Base-by-base conservation (phyloP, 73 alveolate species). In the Symbiodinium pilosum region DNA sequence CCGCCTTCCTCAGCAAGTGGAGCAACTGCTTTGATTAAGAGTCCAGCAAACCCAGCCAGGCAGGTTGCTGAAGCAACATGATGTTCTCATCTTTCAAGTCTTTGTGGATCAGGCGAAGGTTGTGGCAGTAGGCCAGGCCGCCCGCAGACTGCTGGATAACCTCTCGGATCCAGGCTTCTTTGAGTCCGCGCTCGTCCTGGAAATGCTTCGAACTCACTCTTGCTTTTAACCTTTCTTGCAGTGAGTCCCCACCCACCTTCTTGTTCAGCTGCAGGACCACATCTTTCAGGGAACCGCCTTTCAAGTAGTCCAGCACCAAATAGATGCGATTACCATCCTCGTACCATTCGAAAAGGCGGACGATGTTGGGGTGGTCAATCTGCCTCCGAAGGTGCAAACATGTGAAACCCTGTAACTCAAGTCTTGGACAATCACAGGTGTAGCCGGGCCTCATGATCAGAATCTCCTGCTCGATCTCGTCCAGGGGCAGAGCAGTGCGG, bases 401-500 rank as follows among this genome's bases (percentile, higher is more conserved):
- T 34, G 81, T 1, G 81, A 64, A 64, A 64, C 24, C 18, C 81
- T 28, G 39, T 14, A 14, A 47, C 59, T 6, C 14, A 47, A 47
- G 59, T 6, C 59, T 14, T 6, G 21, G 86, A 73, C 24, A 73
- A 24, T 6, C 86, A 36, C 43, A 30, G 38, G 6, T 75, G 18
- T 75, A 32, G 59, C 81, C 9, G 81, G 64, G 94, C 94, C 94
- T 41, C 97, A 91, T 91, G 89, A 91, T 91, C 88, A 91, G 81
- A 81, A 91, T 91, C 88, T 91, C 97, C 54, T 91, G 97, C 68
- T 91, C 97, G 51, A 91, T 91, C 88, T 91, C 97, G 52, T 91
- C 97, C 30, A 91, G 88, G 24, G 97, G 97, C 54, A 91, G 47
- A 1, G 97, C 88, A n/a, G 97, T 91, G 38, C 97, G 97, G 89